Conservation (phyloP, 179 eudicot species). For the Spinacia oleracea region DNA sequence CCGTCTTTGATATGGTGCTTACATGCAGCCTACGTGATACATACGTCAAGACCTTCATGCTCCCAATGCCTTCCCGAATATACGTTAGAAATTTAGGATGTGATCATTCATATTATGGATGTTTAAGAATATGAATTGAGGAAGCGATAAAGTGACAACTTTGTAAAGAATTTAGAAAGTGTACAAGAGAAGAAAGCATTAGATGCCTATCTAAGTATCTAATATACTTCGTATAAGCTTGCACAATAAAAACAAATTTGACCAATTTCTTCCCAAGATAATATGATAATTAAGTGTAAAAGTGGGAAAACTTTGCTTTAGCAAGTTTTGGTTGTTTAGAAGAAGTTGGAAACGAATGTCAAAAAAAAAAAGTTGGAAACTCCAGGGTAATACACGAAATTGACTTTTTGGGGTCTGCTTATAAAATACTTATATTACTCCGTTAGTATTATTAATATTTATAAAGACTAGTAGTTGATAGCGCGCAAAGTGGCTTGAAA, state of each 20-base stretch:
- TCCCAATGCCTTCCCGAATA: background rate
- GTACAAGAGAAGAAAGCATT: constrained; percentile 23
- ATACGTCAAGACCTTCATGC: background rate
- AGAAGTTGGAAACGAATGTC: constrained; percentile 18
- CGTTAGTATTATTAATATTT: too few relatives aligned
- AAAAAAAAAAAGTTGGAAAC: too few relatives aligned
- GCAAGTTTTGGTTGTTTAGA: background rate
- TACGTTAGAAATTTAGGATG: background rate
- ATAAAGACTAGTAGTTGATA: too few relatives aligned
- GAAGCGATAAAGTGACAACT: background rate
- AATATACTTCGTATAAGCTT: too few relatives aligned
- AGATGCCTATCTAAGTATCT: constrained; percentile 18
- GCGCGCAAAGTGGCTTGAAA: too few relatives aligned
- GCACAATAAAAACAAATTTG: constrained; percentile 30
- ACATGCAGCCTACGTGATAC: too few relatives aligned
- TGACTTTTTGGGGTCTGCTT: too few relatives aligned
- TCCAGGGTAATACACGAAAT: too few relatives aligned
- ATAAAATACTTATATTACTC: too few relatives aligned
- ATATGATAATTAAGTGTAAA: constrained; percentile 16
- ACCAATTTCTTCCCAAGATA: constrained; percentile 15
- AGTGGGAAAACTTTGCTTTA: constrained; percentile 32
- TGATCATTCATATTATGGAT: background rate
- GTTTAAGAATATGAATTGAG: background rate
- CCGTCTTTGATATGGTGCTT: too few relatives aligned
- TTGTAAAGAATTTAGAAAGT: constrained; percentile 5